Conservation (phyloP, 164 flowering plant species). For the Platanus orientalis region DNA sequence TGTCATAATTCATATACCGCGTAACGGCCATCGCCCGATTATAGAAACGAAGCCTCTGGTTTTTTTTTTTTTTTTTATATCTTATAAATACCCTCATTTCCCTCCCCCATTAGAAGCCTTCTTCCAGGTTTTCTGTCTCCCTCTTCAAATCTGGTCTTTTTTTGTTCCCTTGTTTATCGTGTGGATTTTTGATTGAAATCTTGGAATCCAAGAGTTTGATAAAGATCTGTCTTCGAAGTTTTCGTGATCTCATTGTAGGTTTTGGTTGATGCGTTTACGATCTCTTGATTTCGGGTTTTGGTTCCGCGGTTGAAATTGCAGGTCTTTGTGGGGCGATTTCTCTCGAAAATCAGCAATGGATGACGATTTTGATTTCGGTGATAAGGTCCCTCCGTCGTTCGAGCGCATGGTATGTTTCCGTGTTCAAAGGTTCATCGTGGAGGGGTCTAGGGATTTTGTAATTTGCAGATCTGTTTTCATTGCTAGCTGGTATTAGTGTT, state of each 20-base stretch:
- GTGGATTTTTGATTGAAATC: neutral
- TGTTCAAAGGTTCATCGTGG: neutral
- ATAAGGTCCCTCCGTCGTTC: conserved; percentile 19
- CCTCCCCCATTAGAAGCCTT: no score
- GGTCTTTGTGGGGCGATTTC: neutral
- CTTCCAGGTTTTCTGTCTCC: no score
- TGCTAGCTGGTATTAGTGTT: no score
- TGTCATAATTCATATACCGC: no score
- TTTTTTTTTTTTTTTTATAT: no score
- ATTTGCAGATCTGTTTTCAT: neutral
- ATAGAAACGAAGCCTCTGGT: no score
- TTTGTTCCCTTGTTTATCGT: no score
- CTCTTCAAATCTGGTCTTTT: no score
- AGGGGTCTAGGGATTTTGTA: neutral
- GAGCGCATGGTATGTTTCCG: conserved; percentile 17
- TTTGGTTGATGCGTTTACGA: neutral
- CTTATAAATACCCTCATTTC: no score
- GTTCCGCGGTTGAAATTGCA: neutral
- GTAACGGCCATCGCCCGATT: no score
- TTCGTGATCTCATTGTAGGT: neutral
- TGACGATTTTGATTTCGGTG: conserved; percentile 29
- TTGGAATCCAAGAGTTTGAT: neutral
- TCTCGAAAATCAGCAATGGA: conserved; percentile 4
- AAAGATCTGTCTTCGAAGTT: no score
- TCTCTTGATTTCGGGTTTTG: neutral